Conservation (phyloP, 805 yeast species). For the Helenozyma baotianmanensis region DNA sequence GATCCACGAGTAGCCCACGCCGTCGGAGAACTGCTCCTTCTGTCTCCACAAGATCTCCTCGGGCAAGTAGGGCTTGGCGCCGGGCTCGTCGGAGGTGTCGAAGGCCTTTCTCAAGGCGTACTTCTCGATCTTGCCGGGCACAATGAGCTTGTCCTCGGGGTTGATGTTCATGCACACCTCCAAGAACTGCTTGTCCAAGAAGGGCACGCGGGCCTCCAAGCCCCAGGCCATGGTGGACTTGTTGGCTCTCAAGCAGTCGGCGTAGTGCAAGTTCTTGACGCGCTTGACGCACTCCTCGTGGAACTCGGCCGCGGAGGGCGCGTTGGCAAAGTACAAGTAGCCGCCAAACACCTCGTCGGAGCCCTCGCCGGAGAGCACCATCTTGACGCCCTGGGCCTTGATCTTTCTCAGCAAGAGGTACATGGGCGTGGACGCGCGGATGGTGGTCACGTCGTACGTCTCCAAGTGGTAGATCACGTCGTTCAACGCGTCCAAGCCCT, state of each 20-base stretch:
- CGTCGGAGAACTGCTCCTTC: constrained; percentile 99
- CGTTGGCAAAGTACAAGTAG: constrained; percentile 93
- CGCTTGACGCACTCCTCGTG: constrained; percentile 93
- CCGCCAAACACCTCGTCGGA: constrained; percentile 99
- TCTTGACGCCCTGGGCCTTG: constrained; percentile 99
- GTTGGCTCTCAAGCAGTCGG: constrained; percentile 98
- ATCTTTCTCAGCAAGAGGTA: constrained; percentile 91
- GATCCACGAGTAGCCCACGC: constrained; percentile 99
- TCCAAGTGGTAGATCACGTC: constrained; percentile 96
- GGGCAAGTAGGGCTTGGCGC: constrained; percentile 82
- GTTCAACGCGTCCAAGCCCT: constrained; percentile 90
- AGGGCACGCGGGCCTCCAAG: constrained; percentile 98
- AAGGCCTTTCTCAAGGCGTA: constrained; percentile 96
- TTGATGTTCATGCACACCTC: constrained; percentile 91
- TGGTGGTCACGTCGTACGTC: constrained; percentile 97
- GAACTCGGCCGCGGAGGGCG: constrained; percentile 91
- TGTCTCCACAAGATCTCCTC: constrained; percentile 98
- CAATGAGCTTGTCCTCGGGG: constrained; percentile 87
- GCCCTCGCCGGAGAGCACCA: constrained; percentile 99
- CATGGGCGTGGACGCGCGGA: constrained; percentile 99
- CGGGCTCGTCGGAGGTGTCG: constrained; percentile 83
- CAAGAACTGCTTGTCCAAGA: constrained; percentile 90
- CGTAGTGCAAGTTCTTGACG: constrained; percentile 93
- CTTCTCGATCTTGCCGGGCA: constrained; percentile 82
- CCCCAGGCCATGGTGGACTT: constrained; percentile 99